Base-by-base conservation (phyloP, 495 filamentous ascomycete species). In the Lepraria neglecta region DNA sequence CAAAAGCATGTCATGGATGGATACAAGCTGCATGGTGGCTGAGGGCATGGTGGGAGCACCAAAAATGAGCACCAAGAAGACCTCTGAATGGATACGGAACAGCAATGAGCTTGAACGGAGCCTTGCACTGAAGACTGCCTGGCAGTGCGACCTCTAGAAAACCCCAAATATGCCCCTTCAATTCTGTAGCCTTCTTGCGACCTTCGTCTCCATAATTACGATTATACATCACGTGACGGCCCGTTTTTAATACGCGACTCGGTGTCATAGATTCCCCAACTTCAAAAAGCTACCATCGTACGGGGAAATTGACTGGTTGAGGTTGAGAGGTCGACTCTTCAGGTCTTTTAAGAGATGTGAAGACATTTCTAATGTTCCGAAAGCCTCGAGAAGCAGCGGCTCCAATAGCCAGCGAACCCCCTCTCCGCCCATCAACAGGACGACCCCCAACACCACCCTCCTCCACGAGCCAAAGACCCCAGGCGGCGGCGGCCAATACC, bases 401-500 rank as follows among this genome's bases (percentile, higher is more conserved):
- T 43, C 10, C 57, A n/a, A 4, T 56, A 35, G 35, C 45, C 45
- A 56, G 15, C 24, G 31, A 56, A 6, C 35, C 61, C 27, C 57
- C 59, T 10, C 31, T 55, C 21, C 48, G 46, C 11, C 63, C 65
- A 6, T 67, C 65, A 2, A 69, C 48, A n/a, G 67, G 67, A 17
- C 62, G 67, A n/a, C 65, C 67, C 6, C 67, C 67, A 24, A 69
- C 67, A 27, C 67, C 67, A 40, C 63, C 48, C 61, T 76, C 10
- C 66, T 70, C 48, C 56, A 64, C 30, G 65, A 66, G 43, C 66
- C 69, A 24, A 71, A 72, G 48, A 63, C 60, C n/a, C 58, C 56
- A 12, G 48, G 66, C 6, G 69, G 58, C 17, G 69, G 69, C 15
- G 69, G 73, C 56, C 70, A 73, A 53, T 67, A 68, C 44, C 58